phyloP scores from a whole-genome alignment of 371 early-diverging fungal species.

The Mucor mucedo region DNA sequence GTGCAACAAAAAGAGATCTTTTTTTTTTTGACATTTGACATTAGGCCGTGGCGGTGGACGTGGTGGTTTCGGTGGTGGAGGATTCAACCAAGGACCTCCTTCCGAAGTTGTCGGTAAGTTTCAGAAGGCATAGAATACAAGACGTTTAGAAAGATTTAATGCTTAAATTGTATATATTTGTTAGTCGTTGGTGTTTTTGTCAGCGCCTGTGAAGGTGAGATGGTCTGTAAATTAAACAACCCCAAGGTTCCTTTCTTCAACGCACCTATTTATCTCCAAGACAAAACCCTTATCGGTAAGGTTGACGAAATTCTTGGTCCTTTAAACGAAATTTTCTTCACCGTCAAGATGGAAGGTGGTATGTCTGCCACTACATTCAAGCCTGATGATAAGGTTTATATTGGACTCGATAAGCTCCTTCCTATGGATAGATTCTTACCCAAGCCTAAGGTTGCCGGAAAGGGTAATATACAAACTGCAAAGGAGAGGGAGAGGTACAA shows the following conservation, averaged over 20 bases:
- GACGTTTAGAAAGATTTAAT: neutral
- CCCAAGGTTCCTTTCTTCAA: constrained; percentile 98
- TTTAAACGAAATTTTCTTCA: constrained; percentile 95
- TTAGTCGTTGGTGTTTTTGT: constrained; percentile 89
- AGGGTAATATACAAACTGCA: constrained; percentile 45
- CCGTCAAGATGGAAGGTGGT: constrained; percentile 94
- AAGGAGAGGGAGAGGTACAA: neutral
- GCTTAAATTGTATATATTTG: neutral
- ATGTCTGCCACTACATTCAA: constrained; percentile 91
- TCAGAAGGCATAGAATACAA: neutral
- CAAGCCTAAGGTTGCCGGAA: constrained; percentile 81
- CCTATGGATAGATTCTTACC: constrained; percentile 97
- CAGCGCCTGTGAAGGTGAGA: constrained; percentile 97
- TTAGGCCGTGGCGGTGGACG: constrained; percentile 68
- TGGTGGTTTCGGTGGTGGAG: constrained; percentile 65
- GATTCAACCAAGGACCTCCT: constrained; percentile 76
- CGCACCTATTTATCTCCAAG: constrained; percentile 95
- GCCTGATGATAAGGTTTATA: constrained; percentile 87
- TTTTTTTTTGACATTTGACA: constrained; percentile 1
- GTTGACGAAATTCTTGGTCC: constrained; percentile 99
- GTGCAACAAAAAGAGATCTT: constrained; percentile 3
- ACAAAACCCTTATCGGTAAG: constrained; percentile 98
- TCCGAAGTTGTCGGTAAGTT: constrained; percentile 74
- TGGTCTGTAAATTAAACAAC: constrained; percentile 94
- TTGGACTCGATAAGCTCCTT: constrained; percentile 91